phyloP scores from a whole-genome alignment of 1,139 yeast species.

The Geotrichum aggregatum region DNA sequence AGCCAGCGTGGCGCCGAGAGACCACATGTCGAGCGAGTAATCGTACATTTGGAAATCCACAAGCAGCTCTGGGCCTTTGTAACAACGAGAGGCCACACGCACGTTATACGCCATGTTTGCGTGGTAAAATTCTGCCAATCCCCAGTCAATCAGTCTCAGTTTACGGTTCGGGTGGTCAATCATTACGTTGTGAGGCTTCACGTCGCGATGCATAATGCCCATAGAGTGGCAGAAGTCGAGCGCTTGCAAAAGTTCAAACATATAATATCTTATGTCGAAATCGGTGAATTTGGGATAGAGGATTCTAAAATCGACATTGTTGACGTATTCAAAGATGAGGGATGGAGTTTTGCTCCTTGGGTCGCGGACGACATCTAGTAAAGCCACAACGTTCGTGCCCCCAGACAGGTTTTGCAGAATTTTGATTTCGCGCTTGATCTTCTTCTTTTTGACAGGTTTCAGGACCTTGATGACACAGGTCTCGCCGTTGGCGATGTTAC shows the following conservation, averaged over 20 bases:
- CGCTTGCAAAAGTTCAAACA: constrained; percentile 75
- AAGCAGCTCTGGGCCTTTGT: constrained; percentile 88
- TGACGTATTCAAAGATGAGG: constrained; percentile 76
- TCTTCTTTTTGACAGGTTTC: constrained; percentile 89
- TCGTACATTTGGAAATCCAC: constrained; percentile 86
- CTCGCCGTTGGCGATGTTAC: constrained; percentile 41
- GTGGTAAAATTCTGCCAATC: constrained; percentile 91
- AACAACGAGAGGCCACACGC: constrained; percentile 89
- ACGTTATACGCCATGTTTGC: constrained; percentile 89
- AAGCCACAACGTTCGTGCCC: constrained; percentile 73
- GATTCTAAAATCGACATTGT: constrained; percentile 80
- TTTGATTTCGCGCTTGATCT: constrained; percentile 85
- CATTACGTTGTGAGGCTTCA: constrained; percentile 95
- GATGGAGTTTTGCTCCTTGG: constrained; percentile 76
- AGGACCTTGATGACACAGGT: constrained; percentile 74
- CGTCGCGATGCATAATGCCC: constrained; percentile 97
- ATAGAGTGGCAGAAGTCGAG: constrained; percentile 86
- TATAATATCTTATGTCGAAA: constrained; percentile 74
- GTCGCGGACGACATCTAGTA: constrained; percentile 80
- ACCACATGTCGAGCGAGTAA: constrained; percentile 89
- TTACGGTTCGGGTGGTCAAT: constrained; percentile 70
- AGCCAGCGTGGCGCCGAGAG: constrained; percentile 95
- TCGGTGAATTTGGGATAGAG: constrained; percentile 79
- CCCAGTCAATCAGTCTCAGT: constrained; percentile 90
- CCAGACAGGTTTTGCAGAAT: constrained; percentile 75